These are phyloP conservation scores for Trichothecium roseum DNA, from an alignment of 2,329 filamentous ascomycete species.

Conservation along the genomic window DNA sequence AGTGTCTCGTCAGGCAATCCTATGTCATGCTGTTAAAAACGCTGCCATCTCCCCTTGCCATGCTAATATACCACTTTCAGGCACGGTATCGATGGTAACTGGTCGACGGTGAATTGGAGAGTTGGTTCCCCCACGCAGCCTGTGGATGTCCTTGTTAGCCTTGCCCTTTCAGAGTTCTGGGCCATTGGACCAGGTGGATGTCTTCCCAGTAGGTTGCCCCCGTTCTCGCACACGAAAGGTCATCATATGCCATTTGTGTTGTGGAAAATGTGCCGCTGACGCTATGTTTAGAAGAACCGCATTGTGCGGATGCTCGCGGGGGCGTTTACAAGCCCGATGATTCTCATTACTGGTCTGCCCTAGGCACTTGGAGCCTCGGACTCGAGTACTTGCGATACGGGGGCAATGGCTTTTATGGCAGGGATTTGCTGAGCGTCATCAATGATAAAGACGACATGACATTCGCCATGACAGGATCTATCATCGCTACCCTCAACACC, in stretches of 20 bases:
- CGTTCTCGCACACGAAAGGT: too few species aligned
- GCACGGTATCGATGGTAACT: slow-evolving; percentile 57
- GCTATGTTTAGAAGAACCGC: slow-evolving; percentile 28
- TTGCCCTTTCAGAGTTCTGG: slow-evolving; percentile 62
- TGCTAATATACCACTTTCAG: slow-evolving; percentile 19
- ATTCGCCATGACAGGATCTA: slow-evolving; percentile 32
- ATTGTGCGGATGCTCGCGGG: slow-evolving; percentile 48
- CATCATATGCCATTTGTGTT: background rate
- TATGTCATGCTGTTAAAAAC: too few species aligned
- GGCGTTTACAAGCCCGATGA: slow-evolving; percentile 41
- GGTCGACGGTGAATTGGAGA: slow-evolving; percentile 56
- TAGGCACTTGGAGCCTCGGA: slow-evolving; percentile 51
- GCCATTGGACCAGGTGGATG: slow-evolving; percentile 51
- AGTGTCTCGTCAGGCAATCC: too few species aligned
- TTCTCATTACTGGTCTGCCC: slow-evolving; percentile 47
- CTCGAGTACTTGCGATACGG: slow-evolving; percentile 45
- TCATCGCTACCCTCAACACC: slow-evolving; percentile 43
- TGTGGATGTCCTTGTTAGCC: slow-evolving; percentile 44
- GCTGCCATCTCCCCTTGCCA: background rate
- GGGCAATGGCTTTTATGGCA: slow-evolving; percentile 56
- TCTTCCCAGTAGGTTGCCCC: slow-evolving; percentile 31
- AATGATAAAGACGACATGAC: slow-evolving; percentile 12
- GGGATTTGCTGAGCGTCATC: slow-evolving; percentile 35
- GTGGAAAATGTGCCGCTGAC: background rate
- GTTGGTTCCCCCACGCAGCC: slow-evolving; percentile 28